phyloP scores from a whole-genome alignment of 2,329 filamentous ascomycete species.

The Colletotrichum navitas region DNA sequence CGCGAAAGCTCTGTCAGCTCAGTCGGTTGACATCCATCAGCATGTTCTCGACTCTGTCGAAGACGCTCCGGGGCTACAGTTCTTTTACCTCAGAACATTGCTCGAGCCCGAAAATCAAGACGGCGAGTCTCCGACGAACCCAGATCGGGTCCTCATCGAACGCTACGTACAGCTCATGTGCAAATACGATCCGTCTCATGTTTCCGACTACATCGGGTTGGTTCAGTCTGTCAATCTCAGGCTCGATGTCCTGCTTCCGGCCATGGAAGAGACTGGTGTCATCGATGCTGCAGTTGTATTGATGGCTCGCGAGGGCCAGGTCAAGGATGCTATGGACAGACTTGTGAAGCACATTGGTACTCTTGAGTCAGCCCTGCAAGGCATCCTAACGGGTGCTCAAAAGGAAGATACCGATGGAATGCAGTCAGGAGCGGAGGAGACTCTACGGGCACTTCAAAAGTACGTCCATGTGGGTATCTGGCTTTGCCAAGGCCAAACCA shows the following conservation, averaged over 20 bases:
- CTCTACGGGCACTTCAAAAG: constrained; percentile 85
- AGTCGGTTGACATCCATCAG: constrained; percentile 75
- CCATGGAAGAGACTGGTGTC: constrained; percentile 89
- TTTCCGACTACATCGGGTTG: constrained; percentile 84
- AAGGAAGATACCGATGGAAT: constrained; percentile 65
- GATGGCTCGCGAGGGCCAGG: constrained; percentile 88
- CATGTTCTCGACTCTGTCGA: constrained; percentile 72
- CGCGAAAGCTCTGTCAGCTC: constrained; percentile 73
- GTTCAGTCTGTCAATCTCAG: constrained; percentile 83
- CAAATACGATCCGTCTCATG: constrained; percentile 82
- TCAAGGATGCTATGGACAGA: constrained; percentile 85
- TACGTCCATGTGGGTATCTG: constrained; percentile 95
- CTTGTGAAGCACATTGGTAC: constrained; percentile 85
- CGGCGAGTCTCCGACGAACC: constrained; percentile 47
- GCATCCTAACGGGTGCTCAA: constrained; percentile 74
- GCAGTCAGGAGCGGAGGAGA: constrained; percentile 76
- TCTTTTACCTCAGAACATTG: constrained; percentile 80
- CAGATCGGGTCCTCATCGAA: constrained; percentile 77
- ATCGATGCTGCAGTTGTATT: constrained; percentile 94
- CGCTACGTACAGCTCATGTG: constrained; percentile 94
- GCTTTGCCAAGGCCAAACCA: constrained; percentile 90
- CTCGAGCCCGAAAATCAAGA: constrained; percentile 69
- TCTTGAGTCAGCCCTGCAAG: constrained; percentile 81
- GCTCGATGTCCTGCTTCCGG: constrained; percentile 79
- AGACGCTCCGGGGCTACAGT: constrained; percentile 74